A percentile compares a stretch with the other conserved stretches of the same genome.
Conservation (phyloP, 768 basidiomycete species). For the Favolaschia claudopus region DNA sequence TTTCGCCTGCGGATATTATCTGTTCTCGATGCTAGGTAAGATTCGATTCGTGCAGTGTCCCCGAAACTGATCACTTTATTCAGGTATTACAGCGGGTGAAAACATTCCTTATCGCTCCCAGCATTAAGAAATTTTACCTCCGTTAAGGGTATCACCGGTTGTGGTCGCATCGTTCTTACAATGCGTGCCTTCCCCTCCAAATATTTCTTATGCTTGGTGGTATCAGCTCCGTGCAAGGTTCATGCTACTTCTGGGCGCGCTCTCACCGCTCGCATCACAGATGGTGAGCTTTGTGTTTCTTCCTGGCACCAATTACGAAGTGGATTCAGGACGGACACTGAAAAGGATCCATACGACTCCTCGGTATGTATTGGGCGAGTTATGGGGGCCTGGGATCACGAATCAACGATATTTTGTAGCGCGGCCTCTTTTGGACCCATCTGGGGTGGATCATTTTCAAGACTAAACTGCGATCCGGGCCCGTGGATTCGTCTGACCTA, state of each 20-base stretch:
- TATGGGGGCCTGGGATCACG: neutral
- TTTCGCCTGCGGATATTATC: conserved; percentile 77
- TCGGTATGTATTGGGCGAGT: conserved; percentile 30
- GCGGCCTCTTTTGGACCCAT: conserved; percentile 82
- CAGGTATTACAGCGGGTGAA: conserved; percentile 60
- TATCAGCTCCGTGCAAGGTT: conserved; percentile 85
- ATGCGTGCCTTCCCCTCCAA: conserved; percentile 76
- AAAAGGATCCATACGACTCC: conserved; percentile 85
- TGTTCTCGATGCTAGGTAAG: conserved; percentile 87
- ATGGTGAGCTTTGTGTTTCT: conserved; percentile 41
- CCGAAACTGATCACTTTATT: conserved; percentile 13
- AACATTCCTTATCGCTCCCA: neutral
- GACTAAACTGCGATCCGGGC: conserved; percentile 73
- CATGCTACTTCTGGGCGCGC: conserved; percentile 88
- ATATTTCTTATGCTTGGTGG: conserved; percentile 76
- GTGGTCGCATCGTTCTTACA: conserved; percentile 88
- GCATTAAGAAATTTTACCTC: conserved; percentile 1
- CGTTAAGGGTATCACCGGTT: conserved; percentile 78
- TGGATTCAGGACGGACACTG: conserved; percentile 68
- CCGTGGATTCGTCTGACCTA: conserved; percentile 77
- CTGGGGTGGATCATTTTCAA: conserved; percentile 88
- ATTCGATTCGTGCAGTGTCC: conserved; percentile 14
- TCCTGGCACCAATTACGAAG: conserved; percentile 7
- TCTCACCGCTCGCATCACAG: conserved; percentile 86
- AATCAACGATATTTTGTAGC: conserved; percentile 36